phyloP scores from a whole-genome alignment of 371 early-diverging fungal genomes.

The Mucor circinelloides region DNA sequence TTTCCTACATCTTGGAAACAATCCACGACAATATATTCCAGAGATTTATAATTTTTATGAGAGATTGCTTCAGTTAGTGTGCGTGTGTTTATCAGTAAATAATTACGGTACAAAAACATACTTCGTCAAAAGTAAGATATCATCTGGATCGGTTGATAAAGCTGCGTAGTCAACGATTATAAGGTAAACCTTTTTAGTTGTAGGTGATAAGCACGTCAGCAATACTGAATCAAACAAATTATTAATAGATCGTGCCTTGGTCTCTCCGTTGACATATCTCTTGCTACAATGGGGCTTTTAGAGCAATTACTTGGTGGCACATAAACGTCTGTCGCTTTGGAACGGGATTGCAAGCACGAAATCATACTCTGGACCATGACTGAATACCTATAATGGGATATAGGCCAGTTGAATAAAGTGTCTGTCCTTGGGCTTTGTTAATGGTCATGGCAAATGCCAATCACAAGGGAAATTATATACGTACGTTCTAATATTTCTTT shows the following conservation, averaged over 20 bases:
- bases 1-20: constrained; percentile 20
- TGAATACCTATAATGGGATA: too few species aligned
- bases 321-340: constrained; percentile 10
- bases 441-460: too few species aligned
- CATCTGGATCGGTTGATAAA: constrained; percentile 15
- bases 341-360: constrained; percentile 13
- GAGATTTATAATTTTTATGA: constrained; percentile 18
- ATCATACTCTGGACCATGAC: too few species aligned
- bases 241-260: constrained; percentile 5
- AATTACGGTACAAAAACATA: constrained; percentile 6
- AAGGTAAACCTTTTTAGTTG: constrained; percentile 15
- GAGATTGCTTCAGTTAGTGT: constrained; percentile 8
- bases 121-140: constrained; percentile 21
- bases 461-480: too few species aligned
- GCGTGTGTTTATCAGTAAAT: constrained; percentile 15
- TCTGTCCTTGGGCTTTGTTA: too few species aligned
- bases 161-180: constrained; percentile 21
- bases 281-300: constrained; percentile 12
- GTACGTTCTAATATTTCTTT: too few species aligned
- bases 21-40: constrained; percentile 19
- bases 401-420: too few species aligned
- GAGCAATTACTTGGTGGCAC: constrained; percentile 11
- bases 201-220: constrained; percentile 13
- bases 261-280: constrained; percentile 10
- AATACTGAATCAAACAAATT: constrained; percentile 7